Conservation (phyloP, 345 rosid species). For the Arabidopsis thaliana region DNA sequence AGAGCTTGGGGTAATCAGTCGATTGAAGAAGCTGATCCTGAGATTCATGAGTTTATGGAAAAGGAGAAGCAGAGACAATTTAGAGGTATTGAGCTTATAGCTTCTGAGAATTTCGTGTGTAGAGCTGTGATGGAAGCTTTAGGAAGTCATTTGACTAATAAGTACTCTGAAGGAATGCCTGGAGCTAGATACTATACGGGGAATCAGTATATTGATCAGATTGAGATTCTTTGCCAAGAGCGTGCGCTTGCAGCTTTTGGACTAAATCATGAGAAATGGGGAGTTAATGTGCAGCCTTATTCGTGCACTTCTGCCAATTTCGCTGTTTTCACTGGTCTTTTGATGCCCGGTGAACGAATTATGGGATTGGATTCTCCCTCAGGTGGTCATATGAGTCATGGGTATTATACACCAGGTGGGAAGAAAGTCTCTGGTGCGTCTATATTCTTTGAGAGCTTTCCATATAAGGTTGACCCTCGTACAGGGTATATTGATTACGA, state of each 20-base stretch:
- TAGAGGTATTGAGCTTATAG: slow-evolving; percentile 74
- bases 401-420: slow-evolving; percentile 74
- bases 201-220: slow-evolving; percentile 73
- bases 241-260: slow-evolving; percentile 75
- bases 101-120: slow-evolving; percentile 82
- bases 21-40: slow-evolving; percentile 61
- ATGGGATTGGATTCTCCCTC: slow-evolving; percentile 83
- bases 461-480: slow-evolving; percentile 77
- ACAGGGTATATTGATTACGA: slow-evolving; percentile 75
- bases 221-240: slow-evolving; percentile 67
- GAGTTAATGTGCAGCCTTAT: slow-evolving; percentile 85
- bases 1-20: slow-evolving; percentile 65
- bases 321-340: slow-evolving; percentile 66
- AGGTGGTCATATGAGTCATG: slow-evolving; percentile 85
- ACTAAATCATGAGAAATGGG: slow-evolving; percentile 65
- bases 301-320: slow-evolving; percentile 84
- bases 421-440: slow-evolving; percentile 81
- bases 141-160: slow-evolving; percentile 78
- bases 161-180: slow-evolving; percentile 78
- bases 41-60: slow-evolving; percentile 61
- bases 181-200: slow-evolving; percentile 78
- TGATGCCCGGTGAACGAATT: slow-evolving; percentile 71
- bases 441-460: slow-evolving; percentile 82
- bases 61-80: slow-evolving; percentile 68
- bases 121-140: slow-evolving; percentile 80